Evolutionary conservation across 2,329 filamentous ascomycete genomes (phyloP), one percentile per base, ranked within the genome.

Genomic region (Aureobasidium sp.): DNA sequence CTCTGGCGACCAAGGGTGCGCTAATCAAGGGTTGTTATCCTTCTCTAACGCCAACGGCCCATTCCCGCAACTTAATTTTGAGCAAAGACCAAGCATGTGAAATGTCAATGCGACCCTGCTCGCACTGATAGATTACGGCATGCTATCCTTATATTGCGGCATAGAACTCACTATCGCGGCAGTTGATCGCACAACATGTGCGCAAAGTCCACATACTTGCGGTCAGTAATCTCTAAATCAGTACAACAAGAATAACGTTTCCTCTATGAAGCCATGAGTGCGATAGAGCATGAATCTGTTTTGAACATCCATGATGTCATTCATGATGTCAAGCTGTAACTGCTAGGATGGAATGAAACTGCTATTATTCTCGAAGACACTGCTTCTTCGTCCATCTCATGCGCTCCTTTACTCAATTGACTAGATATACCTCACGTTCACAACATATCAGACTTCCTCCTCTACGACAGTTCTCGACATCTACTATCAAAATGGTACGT

Each of bases 401-500:
- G 50, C 55, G 46, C 44, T 46, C 37, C 41, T 26, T 51, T 39
- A 10, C 36, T 44, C 36, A 42, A 51, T 7, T 52, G 20, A 27
- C 57, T 20, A 51, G 26, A 32, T 36, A 29, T 39, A 1, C 32
- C 10, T 32, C 37, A 10, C 20, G 29, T 34, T 23, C 26, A 29
- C 32, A 29, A 13, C n/a, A 32, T 26, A 41, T n/a, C 27, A 50
- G 13, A 50, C 8, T 27, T 15, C 32, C 50, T 34, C 3, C 46
- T 20, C 0, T 13, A 1, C 34, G 61, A 47, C 32, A 10, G 2
- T 61, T 65, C 41, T 62, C 59, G 39, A 36, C 46, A 2, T 41
- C 37, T 41, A 23, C 65, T 27, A 34, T 55, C 67, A 79, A 69
- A 63, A 82, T 82, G 79, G 51, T 55, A 55, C 20, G 50, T 53